Evolutionary conservation across 371 early-diverging fungal genomes (phyloP).

Genomic region (Syncephalastrum racemosum): DNA sequence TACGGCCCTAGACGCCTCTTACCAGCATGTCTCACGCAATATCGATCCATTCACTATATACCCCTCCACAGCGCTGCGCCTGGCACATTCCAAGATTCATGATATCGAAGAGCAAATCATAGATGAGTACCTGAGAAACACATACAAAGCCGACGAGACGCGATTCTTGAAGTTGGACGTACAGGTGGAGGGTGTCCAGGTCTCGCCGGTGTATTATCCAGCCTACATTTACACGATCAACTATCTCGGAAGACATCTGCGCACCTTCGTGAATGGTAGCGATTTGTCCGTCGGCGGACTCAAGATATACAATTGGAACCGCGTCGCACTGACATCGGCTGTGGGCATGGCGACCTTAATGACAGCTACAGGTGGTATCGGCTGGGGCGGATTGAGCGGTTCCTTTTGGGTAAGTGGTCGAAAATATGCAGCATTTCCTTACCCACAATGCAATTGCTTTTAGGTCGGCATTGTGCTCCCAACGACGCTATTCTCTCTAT

Average conservation of each 20-base stretch:
- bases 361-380: slow-evolving; percentile 38
- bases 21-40: slow-evolving; percentile 26
- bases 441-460: not conserved
- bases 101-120: slow-evolving; percentile 45
- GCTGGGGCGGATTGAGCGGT: slow-evolving; percentile 46
- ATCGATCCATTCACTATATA: slow-evolving; percentile 57
- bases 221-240: slow-evolving; percentile 52
- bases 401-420: slow-evolving; percentile 42
- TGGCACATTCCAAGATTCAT: slow-evolving; percentile 49
- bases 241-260: slow-evolving; percentile 50
- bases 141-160: slow-evolving; percentile 52
- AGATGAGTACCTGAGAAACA: slow-evolving; percentile 47
- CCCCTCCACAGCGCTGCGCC: slow-evolving; percentile 53
- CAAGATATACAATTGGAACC: slow-evolving; percentile 54
- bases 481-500: slow-evolving; percentile 46
- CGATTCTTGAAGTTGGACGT: slow-evolving; percentile 53
- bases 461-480: slow-evolving; percentile 60
- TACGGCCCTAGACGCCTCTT: slow-evolving; percentile 6
- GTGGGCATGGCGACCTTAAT: slow-evolving; percentile 40
- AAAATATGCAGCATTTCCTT: not conserved
- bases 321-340: slow-evolving; percentile 54
- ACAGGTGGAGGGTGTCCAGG: slow-evolving; percentile 35
- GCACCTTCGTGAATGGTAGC: slow-evolving; percentile 60
- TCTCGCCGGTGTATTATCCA: slow-evolving; percentile 62
- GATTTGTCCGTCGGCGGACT: slow-evolving; percentile 56